Evolutionary conservation across 2,329 filamentous ascomycete species (phyloP), one percentile per base, ranked within the genome.

Genomic region (Westerdykella aurantiaca): DNA sequence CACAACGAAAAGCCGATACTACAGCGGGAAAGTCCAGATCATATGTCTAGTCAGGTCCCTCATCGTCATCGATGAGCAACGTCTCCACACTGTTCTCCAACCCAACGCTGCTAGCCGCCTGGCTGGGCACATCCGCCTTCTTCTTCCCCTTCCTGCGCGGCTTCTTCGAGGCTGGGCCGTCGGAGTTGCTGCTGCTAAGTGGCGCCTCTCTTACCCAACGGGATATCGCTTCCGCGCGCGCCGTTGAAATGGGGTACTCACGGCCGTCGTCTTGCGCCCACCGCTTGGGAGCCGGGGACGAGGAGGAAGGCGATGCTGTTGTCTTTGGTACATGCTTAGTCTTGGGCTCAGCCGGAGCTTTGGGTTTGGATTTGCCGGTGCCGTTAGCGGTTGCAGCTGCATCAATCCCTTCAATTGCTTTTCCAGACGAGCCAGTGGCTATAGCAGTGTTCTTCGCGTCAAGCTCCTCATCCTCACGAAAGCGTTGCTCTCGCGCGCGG

Each of bases 201-300:
- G 72, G 72, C 25, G 71, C 70, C 48, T 75, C 73, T 22, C 68
- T 55, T 13, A 91, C 77, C 86, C 87, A 93, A 34, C 78, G 69
- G 0, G 81, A 78, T 45, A 91, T 80, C 14, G 79, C 77, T 38
- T 80, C 75, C 0, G 86, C 85, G 17, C 86, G 76, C 50, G 86
- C 82, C 1, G 84, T 86, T 14, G 77, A 74, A 50, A 87, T 81
- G 2, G 80, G 79, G 60, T 85, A 86, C 51, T 88, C 83, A 55
- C 79, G 80, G 0, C 76, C 78, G 47, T 83, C 79, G 41, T 85
- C 82, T 44, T 80, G 74, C 5, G 78, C 76, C 80, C 80, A 84
- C 7, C 79, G 69, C 55, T 81, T 82, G 10, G 70, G 68, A 42
- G 56, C 47, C n/a, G 57, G 25, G 10, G 25, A 10, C 31, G 48